Base-by-base conservation (phyloP, 73 alveolate genomes). In the Paraurostyla sp. region DNA sequence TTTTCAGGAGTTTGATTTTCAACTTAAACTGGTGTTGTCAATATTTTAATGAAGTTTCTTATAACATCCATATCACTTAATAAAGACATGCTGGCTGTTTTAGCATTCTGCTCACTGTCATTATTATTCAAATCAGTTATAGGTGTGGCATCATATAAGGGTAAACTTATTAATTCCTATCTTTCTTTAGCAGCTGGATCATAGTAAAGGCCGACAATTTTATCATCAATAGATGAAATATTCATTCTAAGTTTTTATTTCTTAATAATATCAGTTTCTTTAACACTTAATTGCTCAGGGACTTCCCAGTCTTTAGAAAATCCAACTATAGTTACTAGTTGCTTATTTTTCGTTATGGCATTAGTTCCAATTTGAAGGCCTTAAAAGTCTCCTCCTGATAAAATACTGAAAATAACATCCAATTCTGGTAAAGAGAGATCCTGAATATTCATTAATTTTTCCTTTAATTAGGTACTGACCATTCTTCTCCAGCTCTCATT, bases 261-360 rank as follows among this genome's bases (percentile, higher is more conserved):
- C 43, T 71, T 20, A n/a, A 40, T 33, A 11, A 50, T 29, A 27
- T 68, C 82, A 23, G 22, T 51, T 13, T 50, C 65, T 0, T 30
- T 38, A 2, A 16, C 71, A 27, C 16, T 82, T 23, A 49, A 32
- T 30, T 85, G 6, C 25, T 9, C 60, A 16, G 60, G 56, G 1
- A 48, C 42, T 2, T 33, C 63, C 94, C 91, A 80, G 4, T 60
- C 63, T 22, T 82, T 32, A 20, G 89, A 54, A 41, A 89, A 89
- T 18, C 94, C 94, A 35, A 89, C 54, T 3, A 89, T 87, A 0
- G 91, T 81, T 6, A 89, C 50, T 51, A 9, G 25, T 23, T 86
- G 40, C 1, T 76, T 63, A 16, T 63, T 63, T 2, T 78, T 46
- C 0, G 88, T 32, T 32, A 80, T 35, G 0, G 92, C 94, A 20